Evolutionary conservation across 345 rosid species (phyloP).

Genomic region (Reutealis trisperma): DNA sequence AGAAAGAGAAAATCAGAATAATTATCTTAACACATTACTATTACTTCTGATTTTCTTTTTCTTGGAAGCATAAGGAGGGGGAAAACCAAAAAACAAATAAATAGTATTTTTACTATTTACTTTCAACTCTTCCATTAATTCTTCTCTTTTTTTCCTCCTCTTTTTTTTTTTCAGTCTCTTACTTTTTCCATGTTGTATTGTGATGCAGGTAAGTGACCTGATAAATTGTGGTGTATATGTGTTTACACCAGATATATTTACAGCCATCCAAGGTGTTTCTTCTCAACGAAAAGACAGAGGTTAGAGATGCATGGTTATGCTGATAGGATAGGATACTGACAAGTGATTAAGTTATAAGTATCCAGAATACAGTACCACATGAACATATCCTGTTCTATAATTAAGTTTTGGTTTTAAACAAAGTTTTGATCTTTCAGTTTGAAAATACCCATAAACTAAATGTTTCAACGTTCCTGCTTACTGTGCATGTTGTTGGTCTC

Average conservation of each 20-base stretch:
- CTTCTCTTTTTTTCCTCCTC: neutral
- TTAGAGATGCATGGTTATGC: conserved; percentile 4
- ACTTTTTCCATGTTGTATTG: neutral
- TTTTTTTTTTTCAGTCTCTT: neutral
- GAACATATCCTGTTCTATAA: no score
- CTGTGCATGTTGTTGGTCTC: conserved; percentile 1
- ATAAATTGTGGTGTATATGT: conserved; percentile 39
- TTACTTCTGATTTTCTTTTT: neutral
- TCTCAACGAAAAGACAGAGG: conserved; percentile 36
- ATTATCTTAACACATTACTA: neutral
- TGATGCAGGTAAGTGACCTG: conserved; percentile 32
- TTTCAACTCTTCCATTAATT: neutral
- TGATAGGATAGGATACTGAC: conserved; percentile 7
- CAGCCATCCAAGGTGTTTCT: conserved; percentile 33
- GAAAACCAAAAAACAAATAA: neutral
- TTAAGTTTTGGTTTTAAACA: neutral
- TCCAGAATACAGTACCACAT: neutral
- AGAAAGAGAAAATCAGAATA: neutral
- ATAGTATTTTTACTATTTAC: neutral
- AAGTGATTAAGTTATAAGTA: neutral
- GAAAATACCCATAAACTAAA: conserved; percentile 5
- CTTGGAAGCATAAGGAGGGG: no score
- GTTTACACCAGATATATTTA: conserved; percentile 33
- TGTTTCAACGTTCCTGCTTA: neutral
- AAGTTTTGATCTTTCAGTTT: neutral